Conservation (phyloP, 805 yeast species). For the Candida insectalens region DNA sequence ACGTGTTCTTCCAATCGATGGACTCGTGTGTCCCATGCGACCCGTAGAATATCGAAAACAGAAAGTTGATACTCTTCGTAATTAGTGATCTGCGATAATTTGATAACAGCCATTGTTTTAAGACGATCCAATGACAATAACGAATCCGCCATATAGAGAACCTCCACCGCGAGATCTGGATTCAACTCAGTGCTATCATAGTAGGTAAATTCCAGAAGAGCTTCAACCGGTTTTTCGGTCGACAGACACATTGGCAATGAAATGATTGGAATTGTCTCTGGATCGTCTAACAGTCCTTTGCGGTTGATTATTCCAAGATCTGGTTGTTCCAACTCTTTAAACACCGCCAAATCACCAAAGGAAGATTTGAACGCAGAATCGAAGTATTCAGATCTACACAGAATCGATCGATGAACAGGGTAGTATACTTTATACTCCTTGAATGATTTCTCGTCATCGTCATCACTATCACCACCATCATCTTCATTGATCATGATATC, state of each 20-base stretch:
- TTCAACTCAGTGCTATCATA: slow-evolving; percentile 50
- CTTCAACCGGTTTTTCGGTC: slow-evolving; percentile 4
- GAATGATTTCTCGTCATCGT: too few species aligned
- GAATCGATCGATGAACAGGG: slow-evolving; percentile 56
- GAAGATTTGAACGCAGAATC: slow-evolving; percentile 50
- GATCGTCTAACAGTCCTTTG: slow-evolving; percentile 4
- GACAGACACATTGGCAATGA: slow-evolving; percentile 8
- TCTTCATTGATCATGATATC: too few species aligned
- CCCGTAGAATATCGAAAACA: slow-evolving; percentile 45
- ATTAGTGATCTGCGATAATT: slow-evolving; percentile 25
- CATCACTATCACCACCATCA: too few species aligned
- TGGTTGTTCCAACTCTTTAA: slow-evolving; percentile 9
- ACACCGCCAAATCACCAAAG: slow-evolving; percentile 19
- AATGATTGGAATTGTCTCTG: slow-evolving; percentile 13
- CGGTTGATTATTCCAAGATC: slow-evolving; percentile 14
- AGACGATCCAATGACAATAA: slow-evolving; percentile 52
- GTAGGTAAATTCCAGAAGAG: slow-evolving; percentile 39
- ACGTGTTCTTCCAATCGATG: slow-evolving; percentile 56
- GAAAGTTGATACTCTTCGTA: slow-evolving; percentile 19
- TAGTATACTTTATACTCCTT: slow-evolving; percentile 27
- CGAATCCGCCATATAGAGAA: slow-evolving; percentile 49
- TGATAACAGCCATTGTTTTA: slow-evolving; percentile 52
- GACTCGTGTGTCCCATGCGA: slow-evolving; percentile 60
- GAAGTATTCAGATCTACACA: slow-evolving; percentile 55
- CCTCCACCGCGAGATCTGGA: slow-evolving; percentile 40